A percentile compares a stretch with the other conserved stretches of the same genome.
These are phyloP conservation scores for Skeletonema grethae DNA, from an alignment of 108 stramenopile genomes.

Conservation along the genomic window DNA sequence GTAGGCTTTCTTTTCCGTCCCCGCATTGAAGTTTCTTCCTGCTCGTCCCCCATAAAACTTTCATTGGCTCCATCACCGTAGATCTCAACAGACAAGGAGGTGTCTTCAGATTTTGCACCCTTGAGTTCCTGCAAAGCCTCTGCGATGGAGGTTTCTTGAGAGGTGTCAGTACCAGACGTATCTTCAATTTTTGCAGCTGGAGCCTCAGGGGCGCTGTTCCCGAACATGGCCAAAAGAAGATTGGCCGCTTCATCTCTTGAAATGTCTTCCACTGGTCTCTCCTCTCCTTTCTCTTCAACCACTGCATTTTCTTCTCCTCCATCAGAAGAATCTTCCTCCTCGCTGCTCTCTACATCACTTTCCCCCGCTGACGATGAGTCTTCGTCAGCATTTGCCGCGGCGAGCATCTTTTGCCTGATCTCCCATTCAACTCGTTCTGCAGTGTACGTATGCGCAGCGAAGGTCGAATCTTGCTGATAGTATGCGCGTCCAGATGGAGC, in stretches of 20 bases:
- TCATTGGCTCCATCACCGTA: not conserved
- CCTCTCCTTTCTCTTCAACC: not conserved
- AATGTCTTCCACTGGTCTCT: not conserved
- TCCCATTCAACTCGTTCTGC: constrained; percentile 6
- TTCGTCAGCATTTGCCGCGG: constrained; percentile 2
- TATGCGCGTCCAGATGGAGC: not conserved
- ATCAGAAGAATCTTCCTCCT: not conserved
- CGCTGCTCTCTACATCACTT: not conserved
- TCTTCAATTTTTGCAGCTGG: constrained; percentile 4
- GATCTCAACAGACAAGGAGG: not conserved
- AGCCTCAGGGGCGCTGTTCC: not conserved
- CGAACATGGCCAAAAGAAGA: constrained; percentile 2
- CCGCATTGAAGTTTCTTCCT: not conserved
- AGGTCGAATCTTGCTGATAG: not conserved
- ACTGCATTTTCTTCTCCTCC: not conserved
- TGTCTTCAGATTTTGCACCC: not conserved
- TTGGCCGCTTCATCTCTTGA: constrained; percentile 5
- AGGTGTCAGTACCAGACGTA: not conserved
- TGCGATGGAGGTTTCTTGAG: not conserved
- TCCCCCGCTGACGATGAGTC: not conserved
- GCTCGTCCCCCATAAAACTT: not conserved
- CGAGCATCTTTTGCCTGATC: constrained; percentile 3
- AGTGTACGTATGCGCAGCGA: not conserved
- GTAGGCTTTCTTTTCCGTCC: constrained; percentile 4
- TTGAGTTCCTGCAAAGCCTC: not conserved